Base-by-base conservation (phyloP, 805 yeast genomes). In the Alloascoidea africana region DNA sequence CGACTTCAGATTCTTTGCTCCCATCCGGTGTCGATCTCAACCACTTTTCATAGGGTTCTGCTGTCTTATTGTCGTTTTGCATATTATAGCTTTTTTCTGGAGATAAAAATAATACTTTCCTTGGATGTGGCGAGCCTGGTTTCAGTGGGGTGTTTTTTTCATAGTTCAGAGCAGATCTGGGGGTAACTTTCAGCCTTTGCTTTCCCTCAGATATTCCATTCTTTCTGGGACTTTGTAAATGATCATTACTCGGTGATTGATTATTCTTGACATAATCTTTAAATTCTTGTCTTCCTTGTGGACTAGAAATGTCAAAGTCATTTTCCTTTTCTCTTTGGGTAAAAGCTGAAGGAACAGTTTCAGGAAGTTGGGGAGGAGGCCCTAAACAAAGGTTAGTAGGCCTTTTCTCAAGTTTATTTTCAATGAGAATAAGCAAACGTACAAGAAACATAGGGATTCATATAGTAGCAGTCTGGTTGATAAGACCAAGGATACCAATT, bases 11-110 rank as follows among this genome's bases (percentile, higher is more conserved):
- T n/a, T n/a, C n/a, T n/a, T n/a, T n/a, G 30, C n/a, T 23, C n/a
- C 30, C 30, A 23, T 23, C 30, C n/a, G 30, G 8, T 23, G 30
- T 23, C n/a, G 30, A 23, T 23, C 30, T n/a, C 8, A 23, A 23
- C 30, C 13, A 8, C 13, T 23, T 23, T 23, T 23, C n/a, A 8
- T n/a, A 8, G 30, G n/a, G 13, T 23, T 23, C 30, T 23, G 8
- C n/a, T 8, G 30, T n/a, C 8, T n/a, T 23, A 23, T 23, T 8
- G 30, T 8, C n/a, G 13, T 23, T 23, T 23, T 8, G n/a, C 8
- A 8, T 23, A n/a, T 8, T 23, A 23, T 8, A 23, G 30, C n/a
- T 23, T 23, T n/a, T n/a, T n/a, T n/a, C n/a, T n/a, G n/a, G n/a
- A n/a, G 30, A 23, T 23, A 8, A 23, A 23, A 8, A n/a, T 23